phyloP scores from a whole-genome alignment of 2,329 filamentous ascomycete genomes.

The Cordyceps pruinosa region DNA sequence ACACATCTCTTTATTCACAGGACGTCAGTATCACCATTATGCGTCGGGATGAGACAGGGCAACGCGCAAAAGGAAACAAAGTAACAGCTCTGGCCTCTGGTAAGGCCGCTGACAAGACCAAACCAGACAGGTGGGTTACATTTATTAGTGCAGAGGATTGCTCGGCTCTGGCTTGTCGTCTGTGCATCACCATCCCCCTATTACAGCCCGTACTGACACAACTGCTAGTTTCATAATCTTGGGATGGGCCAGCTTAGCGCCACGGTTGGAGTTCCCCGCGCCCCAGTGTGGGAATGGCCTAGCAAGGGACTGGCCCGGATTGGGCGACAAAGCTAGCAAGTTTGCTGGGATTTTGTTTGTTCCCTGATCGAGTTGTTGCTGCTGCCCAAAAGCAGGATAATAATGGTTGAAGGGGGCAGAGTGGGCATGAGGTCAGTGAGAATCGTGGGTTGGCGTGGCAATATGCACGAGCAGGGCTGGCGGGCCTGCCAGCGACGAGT shows the following conservation, averaged over 20 bases:
- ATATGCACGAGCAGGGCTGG: not conserved
- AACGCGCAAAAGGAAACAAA: not conserved
- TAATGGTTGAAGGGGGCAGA: not conserved
- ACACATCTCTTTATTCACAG: too few relatives aligned
- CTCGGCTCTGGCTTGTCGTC: not conserved
- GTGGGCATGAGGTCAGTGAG: not conserved
- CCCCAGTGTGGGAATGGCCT: not conserved
- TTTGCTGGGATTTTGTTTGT: not conserved
- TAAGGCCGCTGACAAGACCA: not conserved
- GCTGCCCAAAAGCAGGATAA: not conserved
- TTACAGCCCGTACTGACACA: not conserved
- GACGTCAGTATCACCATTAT: too few relatives aligned
- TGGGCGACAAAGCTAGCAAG: too few relatives aligned
- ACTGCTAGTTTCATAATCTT: not conserved
- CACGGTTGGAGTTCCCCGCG: conserved; percentile 10
- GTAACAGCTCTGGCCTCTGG: not conserved
- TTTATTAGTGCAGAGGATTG: not conserved
- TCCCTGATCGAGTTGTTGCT: not conserved
- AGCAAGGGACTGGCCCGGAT: not conserved
- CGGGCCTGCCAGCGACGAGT: not conserved
- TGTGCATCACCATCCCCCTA: not conserved
- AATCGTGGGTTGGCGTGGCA: not conserved
- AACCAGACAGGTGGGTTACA: not conserved
- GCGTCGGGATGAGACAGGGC: not conserved
- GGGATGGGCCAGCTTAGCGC: conserved; percentile 1